Base-by-base conservation (phyloP, 139 green algal species). In the Closterium sp. region DNA sequence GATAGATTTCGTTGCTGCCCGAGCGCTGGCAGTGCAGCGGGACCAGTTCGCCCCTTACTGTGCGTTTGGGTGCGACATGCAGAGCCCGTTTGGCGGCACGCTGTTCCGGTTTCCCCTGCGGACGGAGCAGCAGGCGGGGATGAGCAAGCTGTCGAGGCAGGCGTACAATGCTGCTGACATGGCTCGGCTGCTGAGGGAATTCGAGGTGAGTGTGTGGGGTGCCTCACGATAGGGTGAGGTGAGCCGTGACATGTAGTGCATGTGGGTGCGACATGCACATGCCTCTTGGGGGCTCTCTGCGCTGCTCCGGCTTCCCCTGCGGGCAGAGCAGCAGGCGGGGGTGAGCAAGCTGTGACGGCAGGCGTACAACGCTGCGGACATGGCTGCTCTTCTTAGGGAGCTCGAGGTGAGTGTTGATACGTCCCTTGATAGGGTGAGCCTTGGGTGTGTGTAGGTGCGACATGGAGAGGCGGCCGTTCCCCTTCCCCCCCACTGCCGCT, bases 51-150 rank as follows among this genome's bases (percentile, higher is more conserved):
- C 93, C 19, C 95, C 95, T 33, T 95, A 91, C 91, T 28, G 21
- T 33, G 85, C 76, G 3, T 95, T 95, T 89, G 94, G 94, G n/a
- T 95, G 93, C 91, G 87, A 94, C 86, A 94, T 96, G 94, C n/a
- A 25, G n/a, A 12, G 33, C 23, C 34, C 89, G 30, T 98, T 94
- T 91, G 87, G 33, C 1, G 94, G 93, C n/a, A 98, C 96, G 2
- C 91, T 98, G 3, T 98, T 98, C 92, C 92, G 96, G 23, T 96
- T 97, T 43, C 95, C 96, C 4, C 92, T 97, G 64, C 93, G 90
- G 3, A 87, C 85, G 86, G 16, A 33, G 30, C 33, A 85, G 35
- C 36, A 90, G 87, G 90, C 85, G 1, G 83, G 87, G 2, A 36
- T 33, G 3, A 96, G 94, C 94, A 93, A 89, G 30, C 96, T 98